phyloP scores from a whole-genome alignment of 2,329 filamentous ascomycete genomes.

The Diaporthe sp. region DNA sequence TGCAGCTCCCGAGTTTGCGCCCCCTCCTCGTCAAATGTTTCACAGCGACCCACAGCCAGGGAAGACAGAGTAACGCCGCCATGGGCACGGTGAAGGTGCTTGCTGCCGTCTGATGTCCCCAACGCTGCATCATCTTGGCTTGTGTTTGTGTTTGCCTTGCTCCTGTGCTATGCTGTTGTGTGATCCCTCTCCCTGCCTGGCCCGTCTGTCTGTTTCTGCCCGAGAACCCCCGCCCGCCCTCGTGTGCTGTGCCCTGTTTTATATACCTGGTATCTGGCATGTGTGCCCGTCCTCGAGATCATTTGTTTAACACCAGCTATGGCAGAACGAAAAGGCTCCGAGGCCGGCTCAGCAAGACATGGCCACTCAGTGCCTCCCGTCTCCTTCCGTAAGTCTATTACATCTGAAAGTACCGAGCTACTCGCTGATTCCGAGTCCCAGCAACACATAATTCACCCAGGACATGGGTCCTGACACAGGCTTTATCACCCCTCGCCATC shows the following conservation, averaged over 20 bases:
- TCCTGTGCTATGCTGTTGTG: slow-evolving; percentile 35
- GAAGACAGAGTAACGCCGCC: slow-evolving; percentile 28
- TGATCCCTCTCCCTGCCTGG: slow-evolving; percentile 29
- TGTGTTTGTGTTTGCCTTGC: slow-evolving; percentile 36
- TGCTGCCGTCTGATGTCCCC: slow-evolving; percentile 29
- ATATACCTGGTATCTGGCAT: slow-evolving; percentile 29
- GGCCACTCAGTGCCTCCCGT: slow-evolving; percentile 57
- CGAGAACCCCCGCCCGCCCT: neutral
- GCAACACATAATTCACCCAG: slow-evolving; percentile 79
- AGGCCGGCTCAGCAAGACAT: slow-evolving; percentile 54
- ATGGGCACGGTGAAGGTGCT: slow-evolving; percentile 28
- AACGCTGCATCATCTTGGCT: slow-evolving; percentile 34
- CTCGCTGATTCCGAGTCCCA: slow-evolving; percentile 51
- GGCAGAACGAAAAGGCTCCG: slow-evolving; percentile 58
- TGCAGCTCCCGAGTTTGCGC: slow-evolving; percentile 29
- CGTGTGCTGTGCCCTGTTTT: slow-evolving; percentile 4
- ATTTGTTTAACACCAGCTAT: slow-evolving; percentile 42
- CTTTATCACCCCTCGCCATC: slow-evolving; percentile 85
- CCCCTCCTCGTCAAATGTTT: slow-evolving; percentile 28
- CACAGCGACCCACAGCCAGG: slow-evolving; percentile 31
- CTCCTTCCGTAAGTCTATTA: slow-evolving; percentile 60
- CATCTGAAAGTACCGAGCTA: slow-evolving; percentile 24
- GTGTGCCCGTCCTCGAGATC: slow-evolving; percentile 21
- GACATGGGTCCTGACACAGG: slow-evolving; percentile 92
- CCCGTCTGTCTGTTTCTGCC: slow-evolving; percentile 18